Base-by-base conservation (phyloP, 768 basidiomycete species). In the Amanita brunnescens region DNA sequence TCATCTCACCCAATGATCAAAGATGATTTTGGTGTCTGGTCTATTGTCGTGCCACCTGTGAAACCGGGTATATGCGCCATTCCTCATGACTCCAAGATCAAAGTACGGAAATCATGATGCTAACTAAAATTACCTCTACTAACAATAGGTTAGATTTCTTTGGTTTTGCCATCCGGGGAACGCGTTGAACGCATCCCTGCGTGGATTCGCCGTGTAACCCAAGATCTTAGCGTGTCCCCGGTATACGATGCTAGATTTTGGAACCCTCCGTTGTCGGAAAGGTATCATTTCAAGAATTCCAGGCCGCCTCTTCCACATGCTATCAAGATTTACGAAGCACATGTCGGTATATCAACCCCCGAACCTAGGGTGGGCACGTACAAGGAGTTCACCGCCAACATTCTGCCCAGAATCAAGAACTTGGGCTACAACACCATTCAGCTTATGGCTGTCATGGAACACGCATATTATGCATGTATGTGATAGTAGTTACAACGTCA, bases 381-480 rank as follows among this genome's bases (percentile, higher is more conserved):
- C 77, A 91, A 87, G 64, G 96, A 98, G 67, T 99, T 99, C 60
- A 94, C 91, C 23, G 67, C 70, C 49, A 77, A 95, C 62, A 68
- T 88, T 41, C 75, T 99, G 16, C 89, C 88, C 40, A 77, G 94
- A 55, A 98, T 99, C 65, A 83, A 84, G 65, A 81, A 81, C 52
- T 76, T 98, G 21, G 96, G 93, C 7, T 99, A 99, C 70, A 99
- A 98, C 64, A 81, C 84, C 49, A 97, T 99, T 56, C 96, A 99
- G 68, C 77, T 98, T 59, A 99, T 99, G 96, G 96, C 91, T 13
- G 75, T 96, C 54, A 94, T 96, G 91, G 93, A 96, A 64, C 93
- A 97, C 63, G 89, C 94, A 2, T 97, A 97, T 66, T 97, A 97
- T 67, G 93, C 93, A 55, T 97, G 92, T 93, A 58, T 60, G 87